Percentiles rank a stretch among this genome's conserved stretches.
Evolutionary conservation across 2,329 filamentous ascomycete species (phyloP).

Genomic region (Trichoderma pleuroti): DNA sequence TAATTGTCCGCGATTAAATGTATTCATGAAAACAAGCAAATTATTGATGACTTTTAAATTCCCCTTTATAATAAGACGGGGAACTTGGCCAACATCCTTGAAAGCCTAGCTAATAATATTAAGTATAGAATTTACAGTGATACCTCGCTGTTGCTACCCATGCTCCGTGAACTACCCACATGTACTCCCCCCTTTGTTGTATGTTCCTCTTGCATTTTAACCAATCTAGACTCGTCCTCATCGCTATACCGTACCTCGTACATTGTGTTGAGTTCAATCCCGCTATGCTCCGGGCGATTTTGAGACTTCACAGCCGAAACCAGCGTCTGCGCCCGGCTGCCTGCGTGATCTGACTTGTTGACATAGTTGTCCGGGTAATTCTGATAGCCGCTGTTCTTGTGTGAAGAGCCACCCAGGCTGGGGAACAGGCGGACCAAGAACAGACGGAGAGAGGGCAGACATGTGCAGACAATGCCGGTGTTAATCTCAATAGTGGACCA

Average conservation of each 20-base stretch:
- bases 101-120: neutral
- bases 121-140: neutral
- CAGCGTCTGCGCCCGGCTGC: neutral
- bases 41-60: neutral
- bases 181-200: neutral
- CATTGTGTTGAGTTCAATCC: neutral
- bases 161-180: neutral
- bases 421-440: constrained; percentile 26
- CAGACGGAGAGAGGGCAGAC: constrained; percentile 32
- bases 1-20: neutral
- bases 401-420: neutral
- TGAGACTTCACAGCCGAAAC: neutral
- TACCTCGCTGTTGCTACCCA: neutral
- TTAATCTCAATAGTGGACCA: constrained; percentile 37
- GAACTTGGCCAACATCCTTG: neutral
- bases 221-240: constrained; percentile 2
- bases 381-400: constrained; percentile 3
- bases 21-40: neutral
- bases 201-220: neutral
- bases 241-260: constrained; percentile 1
- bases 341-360: neutral
- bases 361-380: constrained; percentile 1
- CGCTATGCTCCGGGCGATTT: neutral
- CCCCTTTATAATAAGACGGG: neutral
- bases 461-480: constrained; percentile 36